Evolutionary conservation across 805 yeast species (phyloP), one percentile per base, ranked within the genome.

Genomic region (Ogataea ganodermae): DNA sequence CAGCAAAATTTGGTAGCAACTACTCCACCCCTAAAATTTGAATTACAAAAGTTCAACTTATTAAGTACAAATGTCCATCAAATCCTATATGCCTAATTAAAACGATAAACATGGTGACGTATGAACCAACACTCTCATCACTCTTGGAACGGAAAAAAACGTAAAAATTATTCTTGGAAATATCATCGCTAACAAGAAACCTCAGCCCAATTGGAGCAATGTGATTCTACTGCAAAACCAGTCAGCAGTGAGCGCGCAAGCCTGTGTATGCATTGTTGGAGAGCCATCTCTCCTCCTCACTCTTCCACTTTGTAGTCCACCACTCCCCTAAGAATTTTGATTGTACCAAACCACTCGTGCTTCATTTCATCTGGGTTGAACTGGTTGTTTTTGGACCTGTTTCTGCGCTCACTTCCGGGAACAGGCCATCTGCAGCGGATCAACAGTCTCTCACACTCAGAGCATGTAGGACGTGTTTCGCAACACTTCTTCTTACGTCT

Each of bases 401-500:
- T 63, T 60, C 76, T 78, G 56, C 80, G 79, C 61, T 80, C 86
- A 10, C 76, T 72, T 6, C 91, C 92, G 0, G 90, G 88, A 14
- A 63, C 65, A 16, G 95, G 94, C 86, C 92, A 87, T 21, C 74
- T 70, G 60, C 96, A 87, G 44, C 72, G 76, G 41, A 86, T 69
- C 10, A 80, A 72, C 21, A 87, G 70, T 44, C 94, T 68, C n/a
- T 65, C 53, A 63, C 95, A 87, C 56, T 86, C 90, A 1, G 70
- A 61, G 58, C 96, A 87, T 21, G 63, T 63, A 3, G 95, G 95
- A 45, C 74, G 74, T 1, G 74, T 69, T 60, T 87, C 94, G 59
- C 88, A 85, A 55, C 95, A 87, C 46, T 90, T 74, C 61, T 86
- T 87, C 71, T 87, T 87, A 21, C 96, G 67, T 49, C 78, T 79